Evolutionary conservation across 805 yeast genomes (phyloP).

Genomic region (Kazachstania psychrophila): DNA sequence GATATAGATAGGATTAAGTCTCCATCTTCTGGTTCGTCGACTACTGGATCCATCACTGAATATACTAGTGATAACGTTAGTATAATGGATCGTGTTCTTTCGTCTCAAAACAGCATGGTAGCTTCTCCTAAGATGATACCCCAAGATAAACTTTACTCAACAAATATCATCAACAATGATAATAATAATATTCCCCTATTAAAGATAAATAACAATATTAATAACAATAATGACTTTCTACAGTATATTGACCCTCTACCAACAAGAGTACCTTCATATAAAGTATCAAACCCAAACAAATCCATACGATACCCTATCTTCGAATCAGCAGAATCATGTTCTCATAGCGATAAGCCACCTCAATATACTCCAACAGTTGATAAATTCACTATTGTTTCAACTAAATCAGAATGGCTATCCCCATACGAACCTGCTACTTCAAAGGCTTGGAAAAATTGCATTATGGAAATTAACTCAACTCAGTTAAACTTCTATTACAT

Average conservation of each 20-base stretch:
- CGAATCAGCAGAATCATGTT: conserved; percentile 20
- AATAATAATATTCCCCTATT: too few relatives aligned
- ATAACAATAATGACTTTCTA: conserved; percentile 20
- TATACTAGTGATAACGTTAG: too few relatives aligned
- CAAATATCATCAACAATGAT: too few relatives aligned
- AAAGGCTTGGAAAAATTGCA: conserved; percentile 61
- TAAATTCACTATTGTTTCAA: conserved; percentile 44
- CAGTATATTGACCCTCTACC: conserved; percentile 33
- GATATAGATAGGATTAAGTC: conserved; percentile 6
- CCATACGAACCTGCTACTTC: conserved; percentile 64
- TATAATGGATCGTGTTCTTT: too few relatives aligned
- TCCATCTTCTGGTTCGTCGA: conserved; percentile 2
- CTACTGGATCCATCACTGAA: not conserved
- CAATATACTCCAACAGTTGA: conserved; percentile 56
- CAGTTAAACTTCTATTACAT: conserved; percentile 62
- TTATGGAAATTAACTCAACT: conserved; percentile 77
- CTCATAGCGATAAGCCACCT: conserved; percentile 45
- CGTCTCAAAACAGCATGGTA: too few relatives aligned
- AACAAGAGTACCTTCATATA: conserved; percentile 26
- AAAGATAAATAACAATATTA: too few relatives aligned
- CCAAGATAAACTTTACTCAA: too few relatives aligned
- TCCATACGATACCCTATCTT: conserved; percentile 29
- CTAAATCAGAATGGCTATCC: conserved; percentile 67
- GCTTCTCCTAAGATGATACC: too few relatives aligned
- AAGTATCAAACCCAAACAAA: conserved; percentile 20